Evolutionary conservation across 179 eudicot genomes (phyloP).

Genomic region (Camellia oleifera): DNA sequence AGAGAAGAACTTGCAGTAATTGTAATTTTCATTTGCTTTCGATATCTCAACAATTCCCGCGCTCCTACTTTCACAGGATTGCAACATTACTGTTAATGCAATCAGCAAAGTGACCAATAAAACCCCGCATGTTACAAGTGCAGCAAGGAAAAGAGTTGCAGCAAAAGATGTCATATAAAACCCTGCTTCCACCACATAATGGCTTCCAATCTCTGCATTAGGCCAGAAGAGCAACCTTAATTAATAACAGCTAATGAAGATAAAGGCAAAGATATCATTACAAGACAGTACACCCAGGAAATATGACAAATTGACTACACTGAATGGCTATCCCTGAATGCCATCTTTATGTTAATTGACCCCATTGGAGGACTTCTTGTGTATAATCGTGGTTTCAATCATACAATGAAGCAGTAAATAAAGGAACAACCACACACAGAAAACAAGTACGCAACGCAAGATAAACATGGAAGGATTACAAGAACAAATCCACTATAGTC

Average conservation of each 20-base stretch:
- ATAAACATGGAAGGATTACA: no score
- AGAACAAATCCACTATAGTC: no score
- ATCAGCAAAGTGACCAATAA: slow-evolving; percentile 31
- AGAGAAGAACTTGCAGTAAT: slow-evolving; percentile 32
- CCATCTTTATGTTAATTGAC: not conserved
- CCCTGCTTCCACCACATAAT: slow-evolving; percentile 25
- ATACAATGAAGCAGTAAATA: no score
- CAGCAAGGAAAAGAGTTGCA: slow-evolving; percentile 36
- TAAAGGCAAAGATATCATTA: not conserved
- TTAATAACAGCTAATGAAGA: not conserved
- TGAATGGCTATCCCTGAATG: not conserved
- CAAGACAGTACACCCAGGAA: not conserved
- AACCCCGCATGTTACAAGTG: slow-evolving; percentile 32
- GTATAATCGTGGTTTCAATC: no score
- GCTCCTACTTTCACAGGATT: slow-evolving; percentile 28
- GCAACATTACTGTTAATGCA: slow-evolving; percentile 42
- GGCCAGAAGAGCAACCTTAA: slow-evolving; percentile 10
- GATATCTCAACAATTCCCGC: slow-evolving; percentile 25
- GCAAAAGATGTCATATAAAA: slow-evolving; percentile 39
- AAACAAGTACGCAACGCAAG: no score
- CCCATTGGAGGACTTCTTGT: not conserved
- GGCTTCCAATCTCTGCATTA: slow-evolving; percentile 38
- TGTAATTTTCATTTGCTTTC: slow-evolving; percentile 18
- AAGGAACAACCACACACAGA: no score
- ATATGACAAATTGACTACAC: not conserved